Conservation (phyloP, 768 basidiomycete species). For the Termitomyces titanicus region DNA sequence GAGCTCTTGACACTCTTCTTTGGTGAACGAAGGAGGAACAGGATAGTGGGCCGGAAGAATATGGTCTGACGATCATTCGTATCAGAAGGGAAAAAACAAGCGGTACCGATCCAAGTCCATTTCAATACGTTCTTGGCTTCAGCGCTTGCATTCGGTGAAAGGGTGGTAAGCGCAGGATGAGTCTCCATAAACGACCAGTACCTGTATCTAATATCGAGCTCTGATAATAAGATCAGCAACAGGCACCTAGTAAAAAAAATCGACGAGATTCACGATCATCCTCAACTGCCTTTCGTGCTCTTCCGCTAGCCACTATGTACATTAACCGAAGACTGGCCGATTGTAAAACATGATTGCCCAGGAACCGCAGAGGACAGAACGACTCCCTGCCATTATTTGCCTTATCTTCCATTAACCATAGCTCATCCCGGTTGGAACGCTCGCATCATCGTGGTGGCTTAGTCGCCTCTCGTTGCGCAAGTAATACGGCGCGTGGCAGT, state of each 20-base stretch:
- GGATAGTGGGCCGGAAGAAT: constrained; percentile 58
- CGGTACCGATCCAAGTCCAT: constrained; percentile 73
- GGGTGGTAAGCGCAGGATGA: constrained; percentile 67
- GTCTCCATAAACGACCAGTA: constrained; percentile 82
- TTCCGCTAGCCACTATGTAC: constrained; percentile 20
- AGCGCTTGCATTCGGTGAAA: constrained; percentile 51
- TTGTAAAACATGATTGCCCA: constrained; percentile 65
- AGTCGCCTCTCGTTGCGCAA: constrained; percentile 51
- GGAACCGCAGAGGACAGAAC: constrained; percentile 41
- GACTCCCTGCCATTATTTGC: constrained; percentile 19
- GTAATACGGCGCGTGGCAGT: constrained; percentile 51
- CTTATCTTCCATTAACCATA: constrained; percentile 56
- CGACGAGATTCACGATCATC: constrained; percentile 42
- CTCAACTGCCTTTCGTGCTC: constrained; percentile 19
- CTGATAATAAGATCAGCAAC: constrained; percentile 31
- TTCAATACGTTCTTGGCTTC: constrained; percentile 76
- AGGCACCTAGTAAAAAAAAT: not conserved
- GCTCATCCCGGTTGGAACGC: constrained; percentile 38
- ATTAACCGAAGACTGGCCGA: constrained; percentile 37
- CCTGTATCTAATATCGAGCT: constrained; percentile 69
- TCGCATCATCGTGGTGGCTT: constrained; percentile 29
- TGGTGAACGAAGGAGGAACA: constrained; percentile 64
- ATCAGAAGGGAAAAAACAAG: not conserved
- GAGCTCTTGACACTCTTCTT: constrained; percentile 76
- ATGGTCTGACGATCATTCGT: constrained; percentile 43